Evolutionary conservation across 1,284 basidiomycete species (phyloP).

Genomic region (Ustilago bromivora): DNA sequence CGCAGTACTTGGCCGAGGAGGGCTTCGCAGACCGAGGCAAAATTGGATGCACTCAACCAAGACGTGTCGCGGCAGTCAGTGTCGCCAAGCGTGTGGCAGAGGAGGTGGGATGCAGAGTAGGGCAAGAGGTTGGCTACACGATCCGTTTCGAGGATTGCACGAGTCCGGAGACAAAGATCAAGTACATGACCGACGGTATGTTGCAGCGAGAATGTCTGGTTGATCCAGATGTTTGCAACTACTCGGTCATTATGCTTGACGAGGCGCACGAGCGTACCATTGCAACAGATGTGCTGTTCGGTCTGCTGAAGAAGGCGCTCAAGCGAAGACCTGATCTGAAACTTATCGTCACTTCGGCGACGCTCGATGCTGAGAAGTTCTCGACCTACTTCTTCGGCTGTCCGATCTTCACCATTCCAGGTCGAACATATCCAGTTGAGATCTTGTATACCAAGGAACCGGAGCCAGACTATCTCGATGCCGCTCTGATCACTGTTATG

Average conservation of each 20-base stretch:
- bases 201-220: slow-evolving; percentile 95
- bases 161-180: slow-evolving; percentile 96
- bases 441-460: slow-evolving; percentile 98
- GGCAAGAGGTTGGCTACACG: slow-evolving; percentile 96
- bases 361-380: slow-evolving; percentile 99
- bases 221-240: slow-evolving; percentile 90
- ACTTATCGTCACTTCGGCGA: slow-evolving; percentile 97
- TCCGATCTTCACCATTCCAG: slow-evolving; percentile 99
- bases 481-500: slow-evolving; percentile 97
- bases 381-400: slow-evolving; percentile 98
- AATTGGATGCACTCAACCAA: slow-evolving; percentile 96
- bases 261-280: slow-evolving; percentile 99
- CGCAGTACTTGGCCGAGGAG: slow-evolving; percentile 89
- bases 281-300: slow-evolving; percentile 96
- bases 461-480: slow-evolving; percentile 97
- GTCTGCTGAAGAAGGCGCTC: slow-evolving; percentile 94
- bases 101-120: slow-evolving; percentile 95
- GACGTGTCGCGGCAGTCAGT: slow-evolving; percentile 99
- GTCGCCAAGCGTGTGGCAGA: slow-evolving; percentile 98
- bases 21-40: slow-evolving; percentile 87
- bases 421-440: slow-evolving; percentile 98
- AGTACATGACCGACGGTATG: slow-evolving; percentile 99
- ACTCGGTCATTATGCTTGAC: slow-evolving; percentile 97
- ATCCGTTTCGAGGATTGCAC: slow-evolving; percentile 99
- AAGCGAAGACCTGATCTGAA: slow-evolving; percentile 94